Conservation (phyloP, 23 red algal species). For the Agarophyton chilense region DNA sequence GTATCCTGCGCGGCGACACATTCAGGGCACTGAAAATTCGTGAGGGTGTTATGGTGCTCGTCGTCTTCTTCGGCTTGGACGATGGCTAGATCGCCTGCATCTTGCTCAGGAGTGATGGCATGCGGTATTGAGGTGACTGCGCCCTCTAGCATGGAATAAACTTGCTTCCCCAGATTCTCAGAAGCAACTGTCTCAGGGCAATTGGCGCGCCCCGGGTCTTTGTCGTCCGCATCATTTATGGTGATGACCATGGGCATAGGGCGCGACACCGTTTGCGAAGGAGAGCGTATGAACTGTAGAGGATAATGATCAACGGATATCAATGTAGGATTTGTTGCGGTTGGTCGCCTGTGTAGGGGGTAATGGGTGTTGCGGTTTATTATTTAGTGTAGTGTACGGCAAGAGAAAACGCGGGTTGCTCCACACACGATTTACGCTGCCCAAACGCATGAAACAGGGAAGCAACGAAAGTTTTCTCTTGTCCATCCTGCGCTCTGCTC, state of each 20-base stretch:
- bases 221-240: conserved; percentile 27
- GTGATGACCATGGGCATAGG: not conserved
- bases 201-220: not conserved
- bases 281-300: not conserved
- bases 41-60: conserved; percentile 55
- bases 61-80: conserved; percentile 56
- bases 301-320: conserved; percentile 3
- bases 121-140: not conserved
- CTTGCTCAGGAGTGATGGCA: not conserved
- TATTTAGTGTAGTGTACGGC: too few relatives aligned
- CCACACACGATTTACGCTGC: too few relatives aligned
- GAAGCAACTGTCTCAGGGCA: conserved; percentile 26
- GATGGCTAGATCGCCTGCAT: not conserved
- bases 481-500: too few relatives aligned
- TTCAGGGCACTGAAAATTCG: conserved; percentile 43
- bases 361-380: not conserved
- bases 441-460: too few relatives aligned
- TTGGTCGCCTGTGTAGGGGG: not conserved
- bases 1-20: conserved; percentile 20
- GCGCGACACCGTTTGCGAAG: not conserved
- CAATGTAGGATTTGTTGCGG: not conserved
- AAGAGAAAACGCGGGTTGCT: too few relatives aligned
- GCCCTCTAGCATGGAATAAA: conserved; percentile 13
- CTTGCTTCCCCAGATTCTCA: conserved; percentile 47
- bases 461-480: too few relatives aligned